These are phyloP conservation scores for Phytopythium cucurbitacearum DNA, from an alignment of 352 stramenopile species.

Conservation along the genomic window DNA sequence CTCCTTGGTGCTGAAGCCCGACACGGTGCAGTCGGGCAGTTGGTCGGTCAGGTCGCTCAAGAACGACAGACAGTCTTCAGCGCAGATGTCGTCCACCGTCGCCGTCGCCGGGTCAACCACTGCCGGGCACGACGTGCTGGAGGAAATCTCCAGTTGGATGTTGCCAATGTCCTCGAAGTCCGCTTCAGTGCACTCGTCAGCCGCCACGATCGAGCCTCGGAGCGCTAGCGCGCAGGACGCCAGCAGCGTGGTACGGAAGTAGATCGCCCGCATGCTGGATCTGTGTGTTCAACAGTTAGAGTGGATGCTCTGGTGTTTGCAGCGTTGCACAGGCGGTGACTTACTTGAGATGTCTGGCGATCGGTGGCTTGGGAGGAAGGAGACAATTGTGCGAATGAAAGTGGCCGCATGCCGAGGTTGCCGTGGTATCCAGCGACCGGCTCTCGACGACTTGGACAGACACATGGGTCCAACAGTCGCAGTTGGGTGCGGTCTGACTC, in stretches of 20 bases:
- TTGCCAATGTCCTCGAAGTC: not conserved
- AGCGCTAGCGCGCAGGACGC: not conserved
- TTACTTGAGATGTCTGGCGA: no score
- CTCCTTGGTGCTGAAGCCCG: not conserved
- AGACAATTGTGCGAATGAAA: no score
- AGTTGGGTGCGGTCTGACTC: no score
- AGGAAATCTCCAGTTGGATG: not conserved
- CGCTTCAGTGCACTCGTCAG: not conserved
- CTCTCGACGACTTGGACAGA: no score
- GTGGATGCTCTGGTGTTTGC: no score
- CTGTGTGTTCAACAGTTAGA: not conserved
- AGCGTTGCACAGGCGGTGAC: no score
- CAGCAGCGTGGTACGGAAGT: not conserved
- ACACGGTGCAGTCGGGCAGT: constrained; percentile 3
- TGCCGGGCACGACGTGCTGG: not conserved
- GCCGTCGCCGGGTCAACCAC: constrained; percentile 1
- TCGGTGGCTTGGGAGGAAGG: no score
- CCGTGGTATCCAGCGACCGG: no score
- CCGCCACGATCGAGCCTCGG: not conserved
- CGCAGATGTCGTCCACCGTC: constrained; percentile 5
- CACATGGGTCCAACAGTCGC: no score
- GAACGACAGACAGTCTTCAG: constrained; percentile 2
- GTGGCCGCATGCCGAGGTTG: no score
- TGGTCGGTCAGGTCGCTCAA: constrained; percentile 1
- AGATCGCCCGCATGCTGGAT: not conserved